Base-by-base conservation (phyloP, 306 rosid species). In the Dryas drummondii region DNA sequence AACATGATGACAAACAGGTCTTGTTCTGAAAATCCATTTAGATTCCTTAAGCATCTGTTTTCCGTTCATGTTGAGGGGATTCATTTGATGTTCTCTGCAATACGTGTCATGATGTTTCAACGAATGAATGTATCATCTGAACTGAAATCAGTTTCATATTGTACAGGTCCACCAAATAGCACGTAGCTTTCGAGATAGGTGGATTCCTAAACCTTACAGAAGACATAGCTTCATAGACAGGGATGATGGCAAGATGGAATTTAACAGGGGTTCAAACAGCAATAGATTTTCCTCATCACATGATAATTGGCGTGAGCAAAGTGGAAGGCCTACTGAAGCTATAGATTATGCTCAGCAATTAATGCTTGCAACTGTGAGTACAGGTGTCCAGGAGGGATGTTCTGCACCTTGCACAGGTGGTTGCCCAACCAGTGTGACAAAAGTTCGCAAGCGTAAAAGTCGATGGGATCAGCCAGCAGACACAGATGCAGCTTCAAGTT, bases 401-500 rank as follows among this genome's bases (percentile, higher is more conserved):
- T 82, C 92, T 73, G 80, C 80, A 22, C 53, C 65, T 49, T 57
- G 83, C 78, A 63, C 54, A 42, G 83, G 83, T 82, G 88, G 77
- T 45, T 66, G 62, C 78, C 82, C 75, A 67, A 73, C 62, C 57
- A 77, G 74, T 32, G 89, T 74, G 71, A 78, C 82, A 52, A 92
- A 68, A 76, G 79, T 81, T 48, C 97, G 97, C 9, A 96, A 96
- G 79, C 97, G 99, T 54, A 96, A 92, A 77, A 96, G 98, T 80
- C 88, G 99, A 78, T 96, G 99, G 99, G 99, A 96, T 87, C 97
- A 92, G 71, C 98, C 97, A 52, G 93, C 94, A 9, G 94, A 85
- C 69, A 70, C 84, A 64, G 80, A 47, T 73, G 76, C 74, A 22
- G 84, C 69, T 82, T 78, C 74, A 53, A 61, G 73, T 60, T 74